Evolutionary conservation across 2,329 filamentous ascomycete species (phyloP).

Genomic region (Ascochyta rabiei): DNA sequence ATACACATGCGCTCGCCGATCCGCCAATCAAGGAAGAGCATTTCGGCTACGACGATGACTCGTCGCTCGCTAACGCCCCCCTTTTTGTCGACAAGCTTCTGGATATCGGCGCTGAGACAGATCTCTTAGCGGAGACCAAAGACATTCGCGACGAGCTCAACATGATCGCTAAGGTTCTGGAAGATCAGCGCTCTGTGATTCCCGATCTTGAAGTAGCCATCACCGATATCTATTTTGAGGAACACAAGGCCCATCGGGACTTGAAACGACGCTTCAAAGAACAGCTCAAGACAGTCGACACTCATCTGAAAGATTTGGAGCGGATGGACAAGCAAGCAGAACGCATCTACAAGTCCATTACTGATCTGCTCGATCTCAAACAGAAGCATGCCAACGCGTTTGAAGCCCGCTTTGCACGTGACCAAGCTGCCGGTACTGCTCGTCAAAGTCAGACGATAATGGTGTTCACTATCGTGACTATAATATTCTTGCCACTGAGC

Average conservation of each 20-base stretch:
- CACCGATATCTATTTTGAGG: conserved; percentile 45
- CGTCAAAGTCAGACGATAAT: conserved; percentile 63
- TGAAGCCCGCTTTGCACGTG: conserved; percentile 66
- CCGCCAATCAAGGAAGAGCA: conserved; percentile 34
- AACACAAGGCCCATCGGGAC: conserved; percentile 51
- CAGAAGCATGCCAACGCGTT: conserved; percentile 73
- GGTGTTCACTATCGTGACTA: conserved; percentile 66
- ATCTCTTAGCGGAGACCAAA: conserved; percentile 67
- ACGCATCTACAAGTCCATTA: conserved; percentile 65
- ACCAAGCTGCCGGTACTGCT: conserved; percentile 67
- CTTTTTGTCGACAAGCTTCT: conserved; percentile 62
- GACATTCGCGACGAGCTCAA: conserved; percentile 72
- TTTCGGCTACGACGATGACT: conserved; percentile 39
- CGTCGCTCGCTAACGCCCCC: conserved; percentile 37
- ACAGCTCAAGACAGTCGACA: conserved; percentile 63
- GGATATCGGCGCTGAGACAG: conserved; percentile 66
- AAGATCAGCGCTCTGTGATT: conserved; percentile 57
- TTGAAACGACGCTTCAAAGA: conserved; percentile 62
- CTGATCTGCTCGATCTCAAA: conserved; percentile 69
- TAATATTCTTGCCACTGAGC: conserved; percentile 61
- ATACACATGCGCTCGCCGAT: conserved; percentile 33
- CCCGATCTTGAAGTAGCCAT: conserved; percentile 56
- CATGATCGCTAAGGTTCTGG: conserved; percentile 63
- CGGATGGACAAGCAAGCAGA: conserved; percentile 69
- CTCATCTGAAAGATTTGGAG: conserved; percentile 64